phyloP scores from a whole-genome alignment of 164 flowering plant genomes.

The Echeveria elegans region DNA sequence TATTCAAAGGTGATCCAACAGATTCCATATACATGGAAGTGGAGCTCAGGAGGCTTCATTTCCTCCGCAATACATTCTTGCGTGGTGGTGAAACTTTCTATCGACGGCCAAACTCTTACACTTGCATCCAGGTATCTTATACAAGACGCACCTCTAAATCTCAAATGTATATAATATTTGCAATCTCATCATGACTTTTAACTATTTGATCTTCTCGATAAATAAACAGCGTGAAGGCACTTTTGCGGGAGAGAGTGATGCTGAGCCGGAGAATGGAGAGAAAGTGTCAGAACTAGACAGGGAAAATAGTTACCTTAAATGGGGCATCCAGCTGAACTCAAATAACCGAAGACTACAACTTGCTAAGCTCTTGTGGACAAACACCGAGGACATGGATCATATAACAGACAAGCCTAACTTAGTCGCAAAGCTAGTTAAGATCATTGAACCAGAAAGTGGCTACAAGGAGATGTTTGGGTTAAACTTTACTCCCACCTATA shows the following conservation, averaged over 20 bases:
- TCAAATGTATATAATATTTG: too few species aligned
- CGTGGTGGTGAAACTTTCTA: constrained; percentile 4
- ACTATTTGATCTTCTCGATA: background rate
- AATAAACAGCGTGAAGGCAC: background rate
- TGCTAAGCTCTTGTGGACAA: constrained; percentile 5
- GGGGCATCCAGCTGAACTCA: constrained; percentile 7
- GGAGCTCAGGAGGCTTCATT: constrained; percentile 8
- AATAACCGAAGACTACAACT: constrained; percentile 5
- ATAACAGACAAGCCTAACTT: constrained; percentile 2
- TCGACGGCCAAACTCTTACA: constrained; percentile 2
- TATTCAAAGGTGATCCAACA: constrained; percentile 6
- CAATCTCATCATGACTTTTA: background rate
- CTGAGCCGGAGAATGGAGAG: constrained; percentile 7
- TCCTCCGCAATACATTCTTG: constrained; percentile 3
- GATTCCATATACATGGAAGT: constrained; percentile 11
- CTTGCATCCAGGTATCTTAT: constrained; percentile 2
- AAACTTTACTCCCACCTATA: constrained; percentile 1
- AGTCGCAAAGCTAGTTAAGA: constrained; percentile 5
- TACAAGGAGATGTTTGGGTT: constrained; percentile 11
- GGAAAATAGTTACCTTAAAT: constrained; percentile 2
- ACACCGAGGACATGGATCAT: constrained; percentile 7
- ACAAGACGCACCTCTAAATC: background rate
- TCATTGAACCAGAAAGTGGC: constrained; percentile 2
- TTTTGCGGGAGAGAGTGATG: constrained; percentile 3
- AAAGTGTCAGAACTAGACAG: constrained; percentile 3